phyloP scores from a whole-genome alignment of 2,329 filamentous ascomycete genomes.

The Fusarium sp. region DNA sequence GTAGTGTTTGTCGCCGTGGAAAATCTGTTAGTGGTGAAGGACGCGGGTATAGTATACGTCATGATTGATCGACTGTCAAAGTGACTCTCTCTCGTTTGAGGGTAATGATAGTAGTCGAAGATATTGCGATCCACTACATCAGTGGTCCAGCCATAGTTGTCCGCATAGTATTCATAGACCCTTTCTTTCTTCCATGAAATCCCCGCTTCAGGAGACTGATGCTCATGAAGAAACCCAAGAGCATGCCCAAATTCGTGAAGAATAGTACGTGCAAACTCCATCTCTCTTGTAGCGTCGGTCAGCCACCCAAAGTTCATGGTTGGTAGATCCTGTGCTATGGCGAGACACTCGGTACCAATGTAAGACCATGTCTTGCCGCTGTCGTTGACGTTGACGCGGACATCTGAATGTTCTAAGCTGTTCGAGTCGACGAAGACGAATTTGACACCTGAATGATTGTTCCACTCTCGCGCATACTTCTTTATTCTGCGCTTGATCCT shows the following conservation, averaged over 20 bases:
- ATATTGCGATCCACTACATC: neutral
- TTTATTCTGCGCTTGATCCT: neutral
- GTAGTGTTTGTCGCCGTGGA: accelerated
- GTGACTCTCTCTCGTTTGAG: neutral
- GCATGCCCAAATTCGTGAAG: neutral
- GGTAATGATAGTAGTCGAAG: neutral
- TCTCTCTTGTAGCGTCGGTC: accelerated
- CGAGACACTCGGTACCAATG: neutral
- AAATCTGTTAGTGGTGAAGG: neutral
- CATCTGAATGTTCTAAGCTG: neutral
- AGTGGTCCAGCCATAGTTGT: neutral
- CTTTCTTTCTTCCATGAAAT: neutral
- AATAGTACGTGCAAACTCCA: neutral
- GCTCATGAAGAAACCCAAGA: neutral
- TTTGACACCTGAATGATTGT: neutral
- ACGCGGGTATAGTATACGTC: neutral
- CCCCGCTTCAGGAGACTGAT: neutral
- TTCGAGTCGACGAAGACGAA: neutral
- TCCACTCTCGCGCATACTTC: neutral
- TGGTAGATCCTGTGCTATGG: neutral
- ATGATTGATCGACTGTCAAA: neutral
- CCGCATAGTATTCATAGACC: neutral
- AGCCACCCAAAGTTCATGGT: neutral
- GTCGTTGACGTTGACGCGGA: neutral
- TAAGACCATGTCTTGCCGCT: neutral